A percentile compares a stretch with the other conserved stretches of the same genome.
phyloP scores from a whole-genome alignment of 768 basidiomycete genomes.

The Cubamyces lactineus region DNA sequence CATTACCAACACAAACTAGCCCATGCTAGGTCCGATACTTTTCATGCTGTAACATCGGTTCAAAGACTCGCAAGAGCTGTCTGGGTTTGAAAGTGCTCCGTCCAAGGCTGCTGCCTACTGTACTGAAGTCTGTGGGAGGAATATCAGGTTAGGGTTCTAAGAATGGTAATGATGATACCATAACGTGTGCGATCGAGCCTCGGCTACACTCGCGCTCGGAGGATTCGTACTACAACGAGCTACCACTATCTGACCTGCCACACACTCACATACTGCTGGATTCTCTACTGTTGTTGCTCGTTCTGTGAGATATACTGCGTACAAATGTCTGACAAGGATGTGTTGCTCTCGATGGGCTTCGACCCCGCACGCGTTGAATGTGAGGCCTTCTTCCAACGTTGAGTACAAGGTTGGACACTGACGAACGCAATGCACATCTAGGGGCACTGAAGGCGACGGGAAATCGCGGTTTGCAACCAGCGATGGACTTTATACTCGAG shows the following conservation, averaged over 20 bases:
- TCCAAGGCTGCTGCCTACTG: too few relatives aligned
- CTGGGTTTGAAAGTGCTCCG: too few relatives aligned
- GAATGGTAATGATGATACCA: conserved; percentile 3
- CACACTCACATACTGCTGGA: neutral
- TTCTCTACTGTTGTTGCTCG: too few relatives aligned
- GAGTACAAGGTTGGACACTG: conserved; percentile 7
- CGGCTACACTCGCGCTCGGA: neutral
- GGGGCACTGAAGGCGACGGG: conserved; percentile 90
- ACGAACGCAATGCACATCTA: conserved; percentile 36
- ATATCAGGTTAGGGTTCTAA: conserved; percentile 20
- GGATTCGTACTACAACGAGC: neutral
- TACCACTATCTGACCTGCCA: neutral
- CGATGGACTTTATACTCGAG: conserved; percentile 88
- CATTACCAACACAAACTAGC: too few relatives aligned
- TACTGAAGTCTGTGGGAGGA: too few relatives aligned
- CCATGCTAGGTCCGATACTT: too few relatives aligned
- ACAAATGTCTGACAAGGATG: conserved; percentile 64
- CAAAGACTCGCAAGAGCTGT: too few relatives aligned
- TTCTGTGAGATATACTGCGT: too few relatives aligned
- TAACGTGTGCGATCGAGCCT: conserved; percentile 1
- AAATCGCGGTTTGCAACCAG: conserved; percentile 84
- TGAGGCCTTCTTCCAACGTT: conserved; percentile 44
- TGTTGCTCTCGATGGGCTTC: conserved; percentile 86
- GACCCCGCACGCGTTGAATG: conserved; percentile 84
- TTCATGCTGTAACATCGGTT: too few relatives aligned